Evolutionary conservation across 2,329 filamentous ascomycete genomes (phyloP), one percentile per base, ranked within the genome.

Genomic region (Sporothrix protearum): DNA sequence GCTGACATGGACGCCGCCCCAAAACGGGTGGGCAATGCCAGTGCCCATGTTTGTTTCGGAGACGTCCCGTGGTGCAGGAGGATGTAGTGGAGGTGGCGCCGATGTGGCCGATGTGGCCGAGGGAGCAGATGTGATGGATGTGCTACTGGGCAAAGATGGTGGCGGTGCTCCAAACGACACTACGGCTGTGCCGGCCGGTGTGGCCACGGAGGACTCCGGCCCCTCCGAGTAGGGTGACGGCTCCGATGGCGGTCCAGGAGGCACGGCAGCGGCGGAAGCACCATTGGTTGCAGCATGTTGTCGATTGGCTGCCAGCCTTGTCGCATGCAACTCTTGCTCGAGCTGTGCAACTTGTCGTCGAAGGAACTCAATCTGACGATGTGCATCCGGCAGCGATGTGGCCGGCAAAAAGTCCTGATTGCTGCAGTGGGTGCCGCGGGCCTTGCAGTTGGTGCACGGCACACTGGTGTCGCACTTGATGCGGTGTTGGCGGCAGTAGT

Each of bases 391-490:
- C 66, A 68, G 33, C 30, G 66, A 68, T 22, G 42, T 55, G 9
- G 33, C 59, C 36, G 36, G 14, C n/a, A 25, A 33, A 7, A 19
- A 1, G 22, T 68, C 30, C 10, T 55, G 5, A 33, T 55, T 68
- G 66, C 66, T 68, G 66, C 66, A 68, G 30, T 51, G 49, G 1
- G 30, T 33, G n/a, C 66, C 66, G 2, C 66, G 66, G 12, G 47
- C 55, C 47, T 1, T 74, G 74, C 82, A 83, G 74, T 83, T 83
- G 45, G 73, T 75, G 75, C 82, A 83, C 10, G 82, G 82, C 68
- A 77, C 73, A 30, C 76, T 76, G 68, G 77, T 79, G 74, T 83
- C 81, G 75, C 82, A 83, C 75, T 82, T 83, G 67, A 82, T 78
- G 19, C 82, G 79, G 69, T 82, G 78, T 61, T 80, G 76, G 2